Base-by-base conservation (phyloP, 164 flowering plant genomes). In the Sedum album region DNA sequence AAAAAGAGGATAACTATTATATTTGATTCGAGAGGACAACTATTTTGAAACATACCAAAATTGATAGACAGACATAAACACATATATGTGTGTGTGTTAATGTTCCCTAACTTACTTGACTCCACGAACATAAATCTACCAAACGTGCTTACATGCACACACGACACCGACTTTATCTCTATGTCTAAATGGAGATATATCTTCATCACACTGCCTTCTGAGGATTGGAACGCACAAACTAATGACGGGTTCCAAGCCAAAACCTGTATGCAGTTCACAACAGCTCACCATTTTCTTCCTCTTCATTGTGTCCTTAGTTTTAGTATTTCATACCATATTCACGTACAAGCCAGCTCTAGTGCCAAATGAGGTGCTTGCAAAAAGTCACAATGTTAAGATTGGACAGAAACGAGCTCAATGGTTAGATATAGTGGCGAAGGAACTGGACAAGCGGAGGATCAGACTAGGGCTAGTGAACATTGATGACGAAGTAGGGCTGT, bases 401-500 rank as follows among this genome's bases (percentile, higher is more conserved):
- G 57, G 57, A 51, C 57, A 2, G 28, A 51, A 51, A 51, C 57
- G 57, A 51, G 26, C 55, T 2, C 53, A 35, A 31, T 75, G 78
- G 73, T 55, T 71, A 18, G 68, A 74, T 49, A 48, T 72, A 48
- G 23, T 81, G 20, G 1, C 7, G 1, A 65, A 60, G 36, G 60
- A 65, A 33, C 65, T 69, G 30, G 30, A 28, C 67, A 53, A 67
- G 1, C 46, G 33, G 65, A 65, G 41, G 20, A 66, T 80, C 61
- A 82, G 70, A 60, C 60, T 83, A 6, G 84, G 83, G 17, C 25
- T 84, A 11, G 82, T 84, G 18, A 82, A 81, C 68, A 31, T 76
- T 1, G 71, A 68, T 7, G 76, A 72, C 14, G 69, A 39, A 11
- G 78, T 62, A 3, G 4, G 14, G 20, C 64, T 31, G 25, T 21